Percentiles rank a stretch among this genome's conserved stretches.
phyloP scores from a whole-genome alignment of 1,284 basidiomycete species.

The Violaceomyces palustris region DNA sequence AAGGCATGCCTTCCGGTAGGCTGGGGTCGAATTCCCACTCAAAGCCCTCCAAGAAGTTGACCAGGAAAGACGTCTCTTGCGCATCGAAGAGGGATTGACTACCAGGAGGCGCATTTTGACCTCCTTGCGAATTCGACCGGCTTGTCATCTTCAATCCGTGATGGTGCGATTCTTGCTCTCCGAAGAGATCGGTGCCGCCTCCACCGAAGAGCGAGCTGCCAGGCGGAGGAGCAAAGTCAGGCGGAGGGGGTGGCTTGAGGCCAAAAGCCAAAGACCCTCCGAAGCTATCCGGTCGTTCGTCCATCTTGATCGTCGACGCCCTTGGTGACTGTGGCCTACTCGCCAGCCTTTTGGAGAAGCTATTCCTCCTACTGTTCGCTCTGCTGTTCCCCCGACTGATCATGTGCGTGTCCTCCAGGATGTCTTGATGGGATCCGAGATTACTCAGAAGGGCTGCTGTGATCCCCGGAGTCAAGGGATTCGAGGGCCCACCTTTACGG shows the following conservation, averaged over 20 bases:
- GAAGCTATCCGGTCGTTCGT: too few species aligned
- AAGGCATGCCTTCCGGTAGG: conserved; percentile 41
- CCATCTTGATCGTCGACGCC: too few species aligned
- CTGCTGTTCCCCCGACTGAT: conserved; percentile 21
- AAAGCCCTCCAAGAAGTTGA: conserved; percentile 42
- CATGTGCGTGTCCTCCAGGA: conserved; percentile 31
- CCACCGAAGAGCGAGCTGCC: conserved; percentile 25
- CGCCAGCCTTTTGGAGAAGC: conserved; percentile 29
- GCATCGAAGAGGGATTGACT: conserved; percentile 46
- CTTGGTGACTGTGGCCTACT: conserved; percentile 22
- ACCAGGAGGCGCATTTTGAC: too few species aligned
- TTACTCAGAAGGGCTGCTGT: conserved; percentile 22
- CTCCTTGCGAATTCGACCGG: too few species aligned
- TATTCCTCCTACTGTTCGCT: conserved; percentile 22
- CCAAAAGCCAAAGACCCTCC: too few species aligned
- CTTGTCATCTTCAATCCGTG: too few species aligned
- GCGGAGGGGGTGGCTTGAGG: conserved; percentile 25
- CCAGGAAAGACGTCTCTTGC: conserved; percentile 31
- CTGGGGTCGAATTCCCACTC: conserved; percentile 47
- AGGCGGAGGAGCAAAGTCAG: conserved; percentile 25
- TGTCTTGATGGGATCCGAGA: too few species aligned
- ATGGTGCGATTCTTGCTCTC: too few species aligned
- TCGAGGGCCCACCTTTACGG: conserved; percentile 23
- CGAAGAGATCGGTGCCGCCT: too few species aligned
- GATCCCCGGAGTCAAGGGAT: conserved; percentile 30